Evolutionary conservation across 805 yeast genomes (phyloP), one percentile per base, ranked within the genome.

Genomic region (Yarrowia sp.): DNA sequence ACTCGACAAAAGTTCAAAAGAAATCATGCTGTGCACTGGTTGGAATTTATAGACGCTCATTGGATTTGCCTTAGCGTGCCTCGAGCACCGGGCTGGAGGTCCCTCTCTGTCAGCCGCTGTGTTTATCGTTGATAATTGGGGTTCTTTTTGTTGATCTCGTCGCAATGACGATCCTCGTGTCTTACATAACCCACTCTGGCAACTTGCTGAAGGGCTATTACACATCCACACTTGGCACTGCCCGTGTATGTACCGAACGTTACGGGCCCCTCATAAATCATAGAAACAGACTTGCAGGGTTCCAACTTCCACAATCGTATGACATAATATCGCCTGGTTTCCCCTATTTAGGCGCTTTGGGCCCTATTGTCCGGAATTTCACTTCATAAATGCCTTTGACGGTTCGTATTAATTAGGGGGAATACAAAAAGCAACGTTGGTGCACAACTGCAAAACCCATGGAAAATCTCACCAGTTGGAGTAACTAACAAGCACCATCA

Each of bases 251-350:
- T 24, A n/a, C n/a, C n/a, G n/a, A n/a, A n/a, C n/a, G n/a, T 24
- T 24, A 24, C 6, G 30, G 30, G 30, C 10, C 30, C 2, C 24
- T 43, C 15, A 10, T 17, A 17, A 10, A 43, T 20, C 49, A 44
- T 44, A 44, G 49, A 44, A 44, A 44, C 49, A 44, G 49, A 20
- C 49, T 44, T 44, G 49, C 17, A 2, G 15, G n/a, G 15, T n/a
- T 4, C 17, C 2, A 12, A 24, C 30, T 24, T 24, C 7, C 30
- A 24, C 30, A 24, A 24, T 46, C 52, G 52, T 46, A 46, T 46
- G 52, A 46, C 24, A 24, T 5, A 24, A 14, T 9, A 46, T 34
- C 34, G 52, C 52, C 15, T 47, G 9, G 53, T 47, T 47, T 47
- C 49, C 49, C 49, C 49, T 44, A 44, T 19, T 44, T 44, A 5